Evolutionary conservation across 2,329 filamentous ascomycete species (phyloP), one percentile per base, ranked within the genome.

Genomic region (Diaporthe citrichinensis): DNA sequence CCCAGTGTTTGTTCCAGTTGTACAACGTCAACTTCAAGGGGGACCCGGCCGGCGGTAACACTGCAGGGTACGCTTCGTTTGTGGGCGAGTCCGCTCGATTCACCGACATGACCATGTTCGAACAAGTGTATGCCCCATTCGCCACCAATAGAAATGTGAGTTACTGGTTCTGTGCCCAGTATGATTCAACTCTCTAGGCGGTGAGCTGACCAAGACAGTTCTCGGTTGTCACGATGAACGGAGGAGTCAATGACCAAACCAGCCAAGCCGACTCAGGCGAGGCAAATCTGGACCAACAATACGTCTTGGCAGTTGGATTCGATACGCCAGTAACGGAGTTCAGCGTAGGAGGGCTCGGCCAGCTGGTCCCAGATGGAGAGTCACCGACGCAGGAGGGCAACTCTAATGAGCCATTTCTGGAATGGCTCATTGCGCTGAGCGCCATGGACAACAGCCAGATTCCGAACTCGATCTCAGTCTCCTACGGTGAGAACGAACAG

Each of bases 401-500:
- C 78, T 85, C 84, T n/a, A 93, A 94, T 81, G 92, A 94, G 84
- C 92, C 92, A 0, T 94, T 93, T 81, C 85, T 94, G 1, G 89
- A 89, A 20, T 93, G 91, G 81, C 86, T 93, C 9, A 86, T 90
- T 72, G 90, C 90, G 80, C 83, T 94, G 4, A 84, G 92, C 1
- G 82, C 83, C 51, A 86, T 90, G 58, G 83, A 86, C 10, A 86
- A 90, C 67, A 80, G 84, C 2, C 81, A 88, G 25, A 84, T 94
- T 1, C 92, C 92, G 0, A 87, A 90, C 4, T 88, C 92, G 25
- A 87, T 94, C 71, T 88, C 88, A 46, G 91, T 90, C 15, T 93
- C 91, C 0, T 94, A 94, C 79, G 92, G 90, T n/a, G 92, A 94
- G 77, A 86, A 91, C 57, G 92, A 94, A 82, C 91, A 91, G 77